Conservation (phyloP, 805 yeast genomes). For the Komagataella phaffii region DNA sequence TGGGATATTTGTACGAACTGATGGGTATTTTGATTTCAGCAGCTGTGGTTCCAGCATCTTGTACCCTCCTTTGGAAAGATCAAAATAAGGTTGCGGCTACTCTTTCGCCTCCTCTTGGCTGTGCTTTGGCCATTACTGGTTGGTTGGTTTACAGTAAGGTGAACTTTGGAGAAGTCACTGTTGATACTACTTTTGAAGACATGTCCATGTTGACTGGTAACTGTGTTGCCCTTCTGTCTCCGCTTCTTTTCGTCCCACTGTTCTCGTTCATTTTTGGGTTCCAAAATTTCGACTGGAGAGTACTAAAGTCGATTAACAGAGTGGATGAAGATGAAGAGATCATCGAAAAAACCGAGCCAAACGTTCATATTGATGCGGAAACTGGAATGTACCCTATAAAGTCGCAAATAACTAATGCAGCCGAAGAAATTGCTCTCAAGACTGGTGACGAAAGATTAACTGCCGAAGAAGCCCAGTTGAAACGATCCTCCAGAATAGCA, state of each 20-base stretch:
- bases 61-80: constrained; percentile 49
- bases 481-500: constrained; percentile 48
- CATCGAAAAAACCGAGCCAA: constrained; percentile 17
- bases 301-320: constrained; percentile 43
- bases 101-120: constrained; percentile 67
- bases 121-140: constrained; percentile 57
- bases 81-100: constrained; percentile 62
- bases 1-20: constrained; percentile 78
- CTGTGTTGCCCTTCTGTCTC: constrained; percentile 68
- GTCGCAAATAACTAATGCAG: constrained; percentile 16
- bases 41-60: constrained; percentile 67
- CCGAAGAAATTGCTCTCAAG: constrained; percentile 15
- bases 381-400: constrained; percentile 12
- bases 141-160: constrained; percentile 44
- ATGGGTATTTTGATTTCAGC: constrained; percentile 87
- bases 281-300: constrained; percentile 63
- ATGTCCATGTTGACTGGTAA: constrained; percentile 86
- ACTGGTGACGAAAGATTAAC: constrained; percentile 12
- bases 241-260: constrained; percentile 51
- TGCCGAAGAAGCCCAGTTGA: constrained; percentile 39
- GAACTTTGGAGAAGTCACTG: constrained; percentile 27
- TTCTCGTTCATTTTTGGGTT: constrained; percentile 52
- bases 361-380: constrained; percentile 10
- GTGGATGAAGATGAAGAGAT: constrained; percentile 66
- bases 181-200: constrained; percentile 58